A percentile compares a stretch with the other conserved stretches of the same genome.
phyloP scores from a whole-genome alignment of 345 rosid species.

The Carallia brachiata region DNA sequence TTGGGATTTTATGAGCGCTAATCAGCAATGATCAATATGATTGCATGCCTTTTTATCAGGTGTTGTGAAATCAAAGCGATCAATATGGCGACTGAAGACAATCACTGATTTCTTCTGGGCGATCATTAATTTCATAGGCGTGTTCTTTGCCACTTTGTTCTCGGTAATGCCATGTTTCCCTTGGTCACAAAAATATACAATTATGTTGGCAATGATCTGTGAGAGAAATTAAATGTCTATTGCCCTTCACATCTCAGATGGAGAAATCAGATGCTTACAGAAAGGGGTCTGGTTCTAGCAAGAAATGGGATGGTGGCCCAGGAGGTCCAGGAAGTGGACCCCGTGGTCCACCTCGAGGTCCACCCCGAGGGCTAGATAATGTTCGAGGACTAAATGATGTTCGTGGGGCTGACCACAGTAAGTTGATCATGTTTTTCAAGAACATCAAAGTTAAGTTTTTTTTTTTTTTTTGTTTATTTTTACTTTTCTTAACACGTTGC shows the following conservation, averaged over 20 bases:
- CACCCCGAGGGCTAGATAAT: slow-evolving; percentile 52
- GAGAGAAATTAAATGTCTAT: background rate
- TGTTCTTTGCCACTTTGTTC: slow-evolving; percentile 67
- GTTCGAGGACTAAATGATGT: slow-evolving; percentile 75
- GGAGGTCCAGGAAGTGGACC: slow-evolving; percentile 82
- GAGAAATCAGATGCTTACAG: slow-evolving; percentile 72
- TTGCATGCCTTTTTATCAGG: slow-evolving; percentile 23
- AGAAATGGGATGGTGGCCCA: slow-evolving; percentile 86
- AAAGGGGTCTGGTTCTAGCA: slow-evolving; percentile 61
- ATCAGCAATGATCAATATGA: background rate
- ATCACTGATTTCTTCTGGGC: slow-evolving; percentile 70
- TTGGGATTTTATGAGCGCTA: background rate
- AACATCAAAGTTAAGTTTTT: background rate
- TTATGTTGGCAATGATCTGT: too few relatives aligned
- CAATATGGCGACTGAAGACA: slow-evolving; percentile 66
- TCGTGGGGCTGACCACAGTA: slow-evolving; percentile 64
- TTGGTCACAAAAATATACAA: background rate
- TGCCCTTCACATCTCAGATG: slow-evolving; percentile 43
- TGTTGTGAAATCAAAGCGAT: slow-evolving; percentile 17
- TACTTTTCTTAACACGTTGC: slow-evolving; percentile 2
- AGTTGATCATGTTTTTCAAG: slow-evolving; percentile 14
- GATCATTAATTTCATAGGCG: slow-evolving; percentile 50
- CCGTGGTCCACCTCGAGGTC: slow-evolving; percentile 53
- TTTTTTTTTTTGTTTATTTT: background rate
- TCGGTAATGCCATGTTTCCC: slow-evolving; percentile 40